These are phyloP conservation scores for Mallotus nudiflorus DNA, from an alignment of 345 rosid species.

Conservation along the genomic window DNA sequence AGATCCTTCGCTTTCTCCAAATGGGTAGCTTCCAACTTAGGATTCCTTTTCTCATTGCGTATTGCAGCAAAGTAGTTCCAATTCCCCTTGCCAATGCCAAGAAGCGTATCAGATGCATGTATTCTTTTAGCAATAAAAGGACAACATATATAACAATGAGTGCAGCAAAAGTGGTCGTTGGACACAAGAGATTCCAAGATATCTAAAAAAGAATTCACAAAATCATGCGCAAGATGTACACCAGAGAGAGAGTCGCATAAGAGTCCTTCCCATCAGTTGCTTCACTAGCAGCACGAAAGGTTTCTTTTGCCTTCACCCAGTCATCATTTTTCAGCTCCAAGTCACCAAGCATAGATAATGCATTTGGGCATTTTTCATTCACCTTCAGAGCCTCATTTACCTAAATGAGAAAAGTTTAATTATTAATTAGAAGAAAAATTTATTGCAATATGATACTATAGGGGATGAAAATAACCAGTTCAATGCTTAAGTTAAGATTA, in stretches of 20 bases:
- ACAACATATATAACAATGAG: background rate
- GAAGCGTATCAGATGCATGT: conserved; percentile 18
- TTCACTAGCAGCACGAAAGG: conserved; percentile 93
- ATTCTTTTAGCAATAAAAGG: background rate
- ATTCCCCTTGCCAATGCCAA: conserved; percentile 64
- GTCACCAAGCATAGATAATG: conserved; percentile 94
- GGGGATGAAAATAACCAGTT: conserved; percentile 59
- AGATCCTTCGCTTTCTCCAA: conserved; percentile 98
- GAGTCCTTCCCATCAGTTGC: conserved; percentile 95
- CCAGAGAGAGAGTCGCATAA: conserved; percentile 91
- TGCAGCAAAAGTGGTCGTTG: background rate
- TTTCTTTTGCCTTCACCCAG: conserved; percentile 99
- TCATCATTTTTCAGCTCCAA: conserved; percentile 98
- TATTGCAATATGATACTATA: background rate
- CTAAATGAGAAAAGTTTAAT: conserved; percentile 33
- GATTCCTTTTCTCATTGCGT: conserved; percentile 96
- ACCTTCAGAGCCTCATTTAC: conserved; percentile 90
- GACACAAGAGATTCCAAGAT: background rate
- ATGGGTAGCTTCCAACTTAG: conserved; percentile 97
- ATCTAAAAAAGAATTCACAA: background rate
- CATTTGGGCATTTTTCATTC: conserved; percentile 81
- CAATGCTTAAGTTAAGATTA: conserved; percentile 89
- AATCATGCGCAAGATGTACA: conserved; percentile 27
- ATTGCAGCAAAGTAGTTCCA: conserved; percentile 98
- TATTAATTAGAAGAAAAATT: conserved; percentile 17